A percentile compares a stretch with the other conserved stretches of the same genome.
phyloP scores from a whole-genome alignment of 2,329 filamentous ascomycete species.

The Colletotrichum salicis region DNA sequence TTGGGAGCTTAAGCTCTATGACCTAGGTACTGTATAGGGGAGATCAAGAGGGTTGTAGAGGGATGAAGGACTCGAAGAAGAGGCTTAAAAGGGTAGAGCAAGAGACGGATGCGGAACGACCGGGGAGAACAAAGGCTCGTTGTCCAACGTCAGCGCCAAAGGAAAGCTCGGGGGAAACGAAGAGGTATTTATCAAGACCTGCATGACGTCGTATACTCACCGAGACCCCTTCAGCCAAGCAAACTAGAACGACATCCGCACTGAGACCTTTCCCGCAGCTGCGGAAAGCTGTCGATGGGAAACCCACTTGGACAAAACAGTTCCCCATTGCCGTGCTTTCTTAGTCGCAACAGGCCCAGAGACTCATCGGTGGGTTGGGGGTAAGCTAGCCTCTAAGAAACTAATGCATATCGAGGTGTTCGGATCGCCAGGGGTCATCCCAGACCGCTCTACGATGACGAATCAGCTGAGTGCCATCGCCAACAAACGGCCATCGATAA shows the following conservation, averaged over 20 bases:
- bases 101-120: background rate
- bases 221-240: background rate
- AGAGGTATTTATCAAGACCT: slow-evolving; percentile 22
- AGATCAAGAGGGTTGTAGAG: background rate
- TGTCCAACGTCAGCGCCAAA: background rate
- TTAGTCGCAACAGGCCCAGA: background rate
- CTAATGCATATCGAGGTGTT: background rate
- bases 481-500: background rate
- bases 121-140: background rate
- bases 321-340: background rate
- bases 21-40: background rate
- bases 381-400: background rate
- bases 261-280: background rate
- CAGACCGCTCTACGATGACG: background rate
- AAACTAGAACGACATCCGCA: background rate
- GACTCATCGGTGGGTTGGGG: background rate
- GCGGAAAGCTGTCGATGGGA: background rate
- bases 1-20: background rate
- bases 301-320: background rate
- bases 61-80: background rate
- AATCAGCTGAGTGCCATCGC: background rate
- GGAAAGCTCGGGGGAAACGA: background rate
- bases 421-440: slow-evolving; percentile 20
- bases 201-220: slow-evolving; percentile 2
- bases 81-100: background rate